Evolutionary conservation across 2,329 filamentous ascomycete species (phyloP).

Genomic region (Calonectria pseudoturangicola): DNA sequence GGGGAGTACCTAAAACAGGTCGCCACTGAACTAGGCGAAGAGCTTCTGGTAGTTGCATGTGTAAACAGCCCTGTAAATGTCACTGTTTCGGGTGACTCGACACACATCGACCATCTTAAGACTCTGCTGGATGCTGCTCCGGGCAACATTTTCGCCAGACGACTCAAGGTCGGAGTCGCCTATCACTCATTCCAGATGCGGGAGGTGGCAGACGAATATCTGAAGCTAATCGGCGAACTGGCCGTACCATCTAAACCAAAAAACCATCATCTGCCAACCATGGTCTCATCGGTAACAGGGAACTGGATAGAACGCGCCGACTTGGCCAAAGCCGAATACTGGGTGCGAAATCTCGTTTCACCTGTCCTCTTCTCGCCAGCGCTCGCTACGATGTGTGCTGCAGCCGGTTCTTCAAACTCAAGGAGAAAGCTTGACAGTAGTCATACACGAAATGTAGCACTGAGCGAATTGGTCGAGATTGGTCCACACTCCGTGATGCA

Average conservation of each 20-base stretch:
- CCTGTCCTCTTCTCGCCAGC: slow-evolving; percentile 14
- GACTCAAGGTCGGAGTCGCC: slow-evolving; percentile 65
- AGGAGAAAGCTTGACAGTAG: slow-evolving; percentile 8
- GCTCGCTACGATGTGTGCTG: slow-evolving; percentile 3
- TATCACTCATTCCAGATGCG: slow-evolving; percentile 71
- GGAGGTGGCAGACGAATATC: slow-evolving; percentile 7
- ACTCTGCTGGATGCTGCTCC: slow-evolving; percentile 24
- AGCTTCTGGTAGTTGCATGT: slow-evolving; percentile 36
- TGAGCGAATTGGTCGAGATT: slow-evolving; percentile 25
- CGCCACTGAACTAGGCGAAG: not conserved
- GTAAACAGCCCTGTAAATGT: slow-evolving; percentile 44
- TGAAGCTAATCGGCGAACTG: not conserved
- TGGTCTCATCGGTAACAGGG: slow-evolving; percentile 14
- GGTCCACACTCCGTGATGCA: slow-evolving; percentile 26
- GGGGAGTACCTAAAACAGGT: slow-evolving; percentile 44
- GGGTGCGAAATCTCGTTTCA: slow-evolving; percentile 19
- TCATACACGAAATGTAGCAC: not conserved
- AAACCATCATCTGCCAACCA: not conserved
- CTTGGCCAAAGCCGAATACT: slow-evolving; percentile 9
- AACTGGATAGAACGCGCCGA: not conserved
- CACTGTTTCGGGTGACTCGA: slow-evolving; percentile 41
- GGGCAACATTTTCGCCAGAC: slow-evolving; percentile 37
- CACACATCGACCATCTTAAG: slow-evolving; percentile 37
- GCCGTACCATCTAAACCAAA: not conserved
- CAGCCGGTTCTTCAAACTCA: not conserved